phyloP scores from a whole-genome alignment of 495 filamentous ascomycete species.

The Evernia prunastri region DNA sequence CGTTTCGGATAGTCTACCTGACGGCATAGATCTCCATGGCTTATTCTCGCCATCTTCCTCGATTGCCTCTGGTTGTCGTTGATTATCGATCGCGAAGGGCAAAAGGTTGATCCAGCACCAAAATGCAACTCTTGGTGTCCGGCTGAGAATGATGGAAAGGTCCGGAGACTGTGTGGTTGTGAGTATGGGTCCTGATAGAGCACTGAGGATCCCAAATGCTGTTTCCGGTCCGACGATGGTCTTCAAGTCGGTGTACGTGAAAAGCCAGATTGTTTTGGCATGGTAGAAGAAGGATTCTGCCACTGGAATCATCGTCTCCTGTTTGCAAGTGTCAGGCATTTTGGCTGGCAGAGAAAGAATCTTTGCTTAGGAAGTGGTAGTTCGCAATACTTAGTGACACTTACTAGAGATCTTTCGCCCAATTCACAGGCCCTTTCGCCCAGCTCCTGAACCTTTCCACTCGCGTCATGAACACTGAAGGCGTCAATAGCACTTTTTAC shows the following conservation, averaged over 20 bases:
- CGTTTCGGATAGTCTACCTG: constrained; percentile 31
- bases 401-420: neutral
- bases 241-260: constrained; percentile 37
- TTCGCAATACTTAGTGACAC: neutral
- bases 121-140: constrained; percentile 18
- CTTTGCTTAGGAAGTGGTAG: neutral
- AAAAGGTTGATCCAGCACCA: constrained; percentile 34
- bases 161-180: constrained; percentile 2
- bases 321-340: neutral
- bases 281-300: neutral
- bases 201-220: constrained; percentile 34
- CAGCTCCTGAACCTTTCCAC: neutral
- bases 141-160: constrained; percentile 12
- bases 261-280: constrained; percentile 32
- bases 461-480: neutral
- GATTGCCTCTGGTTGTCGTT: constrained; percentile 39
- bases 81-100: constrained; percentile 44
- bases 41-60: constrained; percentile 51
- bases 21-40: constrained; percentile 49
- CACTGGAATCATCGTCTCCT: neutral
- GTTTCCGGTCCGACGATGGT: constrained; percentile 35
- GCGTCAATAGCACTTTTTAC: neutral
- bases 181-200: constrained; percentile 25
- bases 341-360: neutral
- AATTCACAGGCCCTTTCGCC: neutral